Base-by-base conservation (phyloP, 2,329 filamentous ascomycete species). In the Thelonectria blattea region DNA sequence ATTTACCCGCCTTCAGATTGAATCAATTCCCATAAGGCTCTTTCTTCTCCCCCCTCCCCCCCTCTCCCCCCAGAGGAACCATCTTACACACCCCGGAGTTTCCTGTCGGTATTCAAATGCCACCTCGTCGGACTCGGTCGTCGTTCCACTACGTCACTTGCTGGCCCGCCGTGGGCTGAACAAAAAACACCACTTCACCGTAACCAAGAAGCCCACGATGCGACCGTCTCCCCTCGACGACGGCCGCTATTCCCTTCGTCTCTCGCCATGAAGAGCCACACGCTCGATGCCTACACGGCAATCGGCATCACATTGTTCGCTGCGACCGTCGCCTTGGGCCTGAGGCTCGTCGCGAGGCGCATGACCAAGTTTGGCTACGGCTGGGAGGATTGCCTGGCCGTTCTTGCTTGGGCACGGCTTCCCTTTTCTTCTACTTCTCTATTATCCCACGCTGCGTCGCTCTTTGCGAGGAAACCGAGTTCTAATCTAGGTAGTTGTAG, bases 341-440 rank as follows among this genome's bases (percentile, higher is more conserved):
- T 65, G 12, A 61, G 67, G 43, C 64, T 69, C 7, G 11, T 67
- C 15, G 55, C 67, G 15, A 58, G 67, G 11, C 66, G 58, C 12
- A 64, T 69, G 11, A 69, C 67, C 10, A 69, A 67, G 42, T 57
- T 63, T 34, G 65, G 64, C 18, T 69, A 68, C 60, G 67, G 67
- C 11, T 58, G 51, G 18, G 67, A 69, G 3, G 67, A 69, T 48
- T 46, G 45, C 9, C 58, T 69, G 4, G 60, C 67, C 18, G 59
- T 68, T n/a, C 42, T 67, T 2, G 67, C 67, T 39, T 69, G 60
- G 55, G 67, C 68, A 65, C 32, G 67, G 58, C 39, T 37, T 30
- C 37, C 10, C 10, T 27, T 27, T 34, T 50, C 1, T 37, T 15
- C 27, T 30, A 8, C 39, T 37, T 30, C 37, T 9, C 8, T 47